A percentile compares a stretch with the other conserved stretches of the same genome.
phyloP scores from a whole-genome alignment of 345 rosid species.

The Balakata baccata region DNA sequence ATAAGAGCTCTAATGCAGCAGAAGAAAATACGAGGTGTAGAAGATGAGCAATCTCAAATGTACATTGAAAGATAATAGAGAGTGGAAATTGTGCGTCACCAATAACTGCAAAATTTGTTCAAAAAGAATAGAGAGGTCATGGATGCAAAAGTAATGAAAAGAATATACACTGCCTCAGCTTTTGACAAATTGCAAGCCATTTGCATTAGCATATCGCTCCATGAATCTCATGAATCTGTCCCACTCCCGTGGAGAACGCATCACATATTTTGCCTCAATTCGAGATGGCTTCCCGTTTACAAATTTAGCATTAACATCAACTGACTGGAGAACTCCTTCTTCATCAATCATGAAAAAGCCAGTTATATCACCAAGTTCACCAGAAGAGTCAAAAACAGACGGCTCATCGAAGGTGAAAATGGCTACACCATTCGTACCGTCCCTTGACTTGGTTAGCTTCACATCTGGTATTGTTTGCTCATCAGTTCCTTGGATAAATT shows the following conservation, averaged over 20 bases:
- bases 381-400: conserved; percentile 79
- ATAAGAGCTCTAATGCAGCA: neutral
- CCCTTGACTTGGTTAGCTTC: conserved; percentile 78
- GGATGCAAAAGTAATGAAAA: conserved; percentile 16
- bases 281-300: conserved; percentile 83
- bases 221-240: conserved; percentile 97
- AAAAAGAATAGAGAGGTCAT: neutral
- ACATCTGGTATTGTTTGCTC: conserved; percentile 83
- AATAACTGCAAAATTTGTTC: conserved; percentile 26
- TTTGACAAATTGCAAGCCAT: conserved; percentile 81
- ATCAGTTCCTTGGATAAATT: conserved; percentile 90
- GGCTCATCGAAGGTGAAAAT: conserved; percentile 77
- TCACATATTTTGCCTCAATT: conserved; percentile 78
- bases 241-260: conserved; percentile 83
- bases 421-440: conserved; percentile 83
- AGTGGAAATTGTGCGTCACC: conserved; percentile 1
- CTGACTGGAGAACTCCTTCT: conserved; percentile 89
- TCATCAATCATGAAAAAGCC: conserved; percentile 96
- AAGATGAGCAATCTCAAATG: conserved; percentile 10
- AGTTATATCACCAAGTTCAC: conserved; percentile 89
- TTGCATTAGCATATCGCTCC: conserved; percentile 84
- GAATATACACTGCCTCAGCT: conserved; percentile 45
- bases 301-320: conserved; percentile 88
- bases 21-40: neutral
- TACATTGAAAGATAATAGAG: conserved; percentile 7